A percentile compares a stretch with the other conserved stretches of the same genome.
Conservation (phyloP, 306 rosid genomes). For the Ormosia emarginata region DNA sequence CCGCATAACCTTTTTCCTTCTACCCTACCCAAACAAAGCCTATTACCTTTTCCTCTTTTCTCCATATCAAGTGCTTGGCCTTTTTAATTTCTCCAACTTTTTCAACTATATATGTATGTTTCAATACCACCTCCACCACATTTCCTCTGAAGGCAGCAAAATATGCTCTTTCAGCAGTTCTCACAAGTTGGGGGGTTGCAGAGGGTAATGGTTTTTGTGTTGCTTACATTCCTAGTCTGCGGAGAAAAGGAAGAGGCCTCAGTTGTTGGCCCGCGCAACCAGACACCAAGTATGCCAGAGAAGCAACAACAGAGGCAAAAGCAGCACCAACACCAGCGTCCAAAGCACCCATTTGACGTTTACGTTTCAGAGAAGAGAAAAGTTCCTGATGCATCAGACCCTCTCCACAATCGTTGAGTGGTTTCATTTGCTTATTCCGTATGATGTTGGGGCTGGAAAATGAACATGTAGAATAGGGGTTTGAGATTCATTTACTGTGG, state of each 20-base stretch:
- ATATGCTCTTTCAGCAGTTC: conserved; percentile 34
- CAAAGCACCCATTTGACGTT: conserved; percentile 33
- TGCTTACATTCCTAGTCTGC: conserved; percentile 34
- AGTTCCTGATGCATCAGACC: conserved; percentile 91
- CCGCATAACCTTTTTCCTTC: conserved; percentile 41
- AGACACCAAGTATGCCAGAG: conserved; percentile 1
- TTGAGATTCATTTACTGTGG: not conserved
- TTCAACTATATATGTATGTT: not conserved
- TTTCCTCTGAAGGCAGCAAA: conserved; percentile 6
- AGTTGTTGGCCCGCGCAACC: not conserved
- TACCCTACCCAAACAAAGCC: conserved; percentile 48
- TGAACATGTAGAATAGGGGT: not conserved
- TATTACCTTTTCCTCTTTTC: conserved; percentile 33
- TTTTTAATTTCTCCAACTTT: conserved; percentile 19
- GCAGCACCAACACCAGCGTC: not conserved
- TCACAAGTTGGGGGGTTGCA: conserved; percentile 23
- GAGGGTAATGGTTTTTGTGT: conserved; percentile 41
- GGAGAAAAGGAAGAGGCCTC: conserved; percentile 34
- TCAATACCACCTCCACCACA: not conserved
- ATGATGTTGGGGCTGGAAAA: not conserved
- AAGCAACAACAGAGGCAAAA: conserved; percentile 24
- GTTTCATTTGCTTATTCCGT: not conserved
- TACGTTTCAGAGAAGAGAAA: conserved; percentile 63
- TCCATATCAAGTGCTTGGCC: not conserved
- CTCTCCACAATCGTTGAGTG: conserved; percentile 87